Percentiles rank a stretch among this genome's conserved stretches.
phyloP scores from a whole-genome alignment of 176 grass and related monocot genomes.

The Eremochloa ophiuroides region DNA sequence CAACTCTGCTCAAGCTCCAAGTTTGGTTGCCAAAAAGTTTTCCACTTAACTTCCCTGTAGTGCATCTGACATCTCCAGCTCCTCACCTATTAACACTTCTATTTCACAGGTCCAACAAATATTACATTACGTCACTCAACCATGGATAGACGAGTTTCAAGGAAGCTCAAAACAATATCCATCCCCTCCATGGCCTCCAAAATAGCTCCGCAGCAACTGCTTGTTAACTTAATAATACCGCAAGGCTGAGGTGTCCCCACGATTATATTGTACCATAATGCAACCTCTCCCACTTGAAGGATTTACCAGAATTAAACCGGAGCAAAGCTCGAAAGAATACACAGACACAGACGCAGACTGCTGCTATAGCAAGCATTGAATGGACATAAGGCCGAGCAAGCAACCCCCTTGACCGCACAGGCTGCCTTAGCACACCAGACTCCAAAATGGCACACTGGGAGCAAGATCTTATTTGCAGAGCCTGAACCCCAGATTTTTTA shows the following conservation, averaged over 20 bases:
- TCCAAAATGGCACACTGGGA: conserved; percentile 60
- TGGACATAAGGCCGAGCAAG: conserved; percentile 75
- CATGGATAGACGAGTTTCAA: conserved; percentile 15
- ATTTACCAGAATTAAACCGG: conserved; percentile 54
- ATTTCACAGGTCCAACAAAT: neutral
- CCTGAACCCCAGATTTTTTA: conserved; percentile 13
- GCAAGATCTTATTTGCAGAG: conserved; percentile 56
- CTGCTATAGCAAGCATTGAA: conserved; percentile 90
- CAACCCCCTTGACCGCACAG: conserved; percentile 51
- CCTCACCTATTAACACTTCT: neutral
- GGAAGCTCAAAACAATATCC: conserved; percentile 6
- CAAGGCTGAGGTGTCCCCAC: neutral
- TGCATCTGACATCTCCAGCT: neutral
- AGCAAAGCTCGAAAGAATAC: conserved; percentile 66
- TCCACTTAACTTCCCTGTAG: neutral
- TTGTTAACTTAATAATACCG: conserved; percentile 25
- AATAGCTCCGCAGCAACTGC: conserved; percentile 2
- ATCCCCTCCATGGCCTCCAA: neutral
- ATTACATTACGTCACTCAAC: neutral
- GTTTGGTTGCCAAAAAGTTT: conserved; percentile 16
- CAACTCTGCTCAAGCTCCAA: conserved; percentile 22
- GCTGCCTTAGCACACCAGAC: conserved; percentile 29
- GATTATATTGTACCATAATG: conserved; percentile 48
- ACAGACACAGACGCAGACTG: conserved; percentile 95
- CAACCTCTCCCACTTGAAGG: conserved; percentile 86